Evolutionary conservation across 2,329 filamentous ascomycete genomes (phyloP).

Genomic region (Biscogniauxia marginata): DNA sequence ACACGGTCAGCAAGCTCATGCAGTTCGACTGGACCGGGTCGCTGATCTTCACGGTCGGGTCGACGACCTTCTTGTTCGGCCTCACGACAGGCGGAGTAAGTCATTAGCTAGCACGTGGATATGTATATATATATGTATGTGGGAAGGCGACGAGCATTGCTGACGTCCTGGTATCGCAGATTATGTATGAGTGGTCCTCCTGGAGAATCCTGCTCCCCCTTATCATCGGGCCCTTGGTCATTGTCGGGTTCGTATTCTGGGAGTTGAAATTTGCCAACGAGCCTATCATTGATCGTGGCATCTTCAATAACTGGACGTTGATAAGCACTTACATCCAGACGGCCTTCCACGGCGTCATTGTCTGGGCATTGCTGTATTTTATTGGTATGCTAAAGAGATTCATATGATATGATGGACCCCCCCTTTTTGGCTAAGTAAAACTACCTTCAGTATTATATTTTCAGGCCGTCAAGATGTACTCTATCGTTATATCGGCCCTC

Average conservation of each 20-base stretch:
- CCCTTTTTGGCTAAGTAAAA: not conserved
- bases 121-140: no score
- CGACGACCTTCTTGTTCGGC: not conserved
- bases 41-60: not conserved
- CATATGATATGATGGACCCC: not conserved
- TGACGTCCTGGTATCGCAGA: not conserved
- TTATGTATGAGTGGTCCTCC: not conserved
- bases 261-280: no score
- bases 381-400: not conserved
- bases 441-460: not conserved
- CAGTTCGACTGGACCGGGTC: no score
- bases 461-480: not conserved
- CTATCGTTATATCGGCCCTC: not conserved
- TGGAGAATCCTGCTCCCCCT: not conserved
- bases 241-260: no score
- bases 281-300: no score
- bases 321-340: no score
- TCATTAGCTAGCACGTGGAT: no score
- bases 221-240: not conserved
- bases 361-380: not conserved
- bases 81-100: not conserved
- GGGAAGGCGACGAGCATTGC: no score
- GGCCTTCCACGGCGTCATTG: not conserved
- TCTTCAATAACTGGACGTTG: no score
- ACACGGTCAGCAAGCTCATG: no score